Percentiles rank a stretch among this genome's conserved stretches.
phyloP scores from a whole-genome alignment of 176 grass and related monocot species.

The Triticum aestivum region IWGSC_CS_RefSeq_v2.1 NC_057805.1:481217901-481218400 shows the following conservation, averaged over 20 bases:
- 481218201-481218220: neutral
- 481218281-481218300: neutral
- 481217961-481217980: neutral
- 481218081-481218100: neutral
- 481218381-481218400: neutral
- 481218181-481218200: neutral
- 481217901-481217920: neutral
- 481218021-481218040: neutral
- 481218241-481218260: neutral
- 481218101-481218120: conserved; percentile 28
- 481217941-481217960: too few relatives aligned
- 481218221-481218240: neutral
- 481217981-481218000: neutral
- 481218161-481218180: too few relatives aligned
- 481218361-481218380: neutral
- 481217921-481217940: too few relatives aligned
- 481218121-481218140: neutral
- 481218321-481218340: neutral
- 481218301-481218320: neutral
- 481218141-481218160: neutral
- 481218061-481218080: neutral
- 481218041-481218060: neutral
- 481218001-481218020: too few relatives aligned
- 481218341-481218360: neutral
- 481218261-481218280: neutral